phyloP scores from a whole-genome alignment of 2,329 filamentous ascomycete species.

The Lanzia echinophila region DNA sequence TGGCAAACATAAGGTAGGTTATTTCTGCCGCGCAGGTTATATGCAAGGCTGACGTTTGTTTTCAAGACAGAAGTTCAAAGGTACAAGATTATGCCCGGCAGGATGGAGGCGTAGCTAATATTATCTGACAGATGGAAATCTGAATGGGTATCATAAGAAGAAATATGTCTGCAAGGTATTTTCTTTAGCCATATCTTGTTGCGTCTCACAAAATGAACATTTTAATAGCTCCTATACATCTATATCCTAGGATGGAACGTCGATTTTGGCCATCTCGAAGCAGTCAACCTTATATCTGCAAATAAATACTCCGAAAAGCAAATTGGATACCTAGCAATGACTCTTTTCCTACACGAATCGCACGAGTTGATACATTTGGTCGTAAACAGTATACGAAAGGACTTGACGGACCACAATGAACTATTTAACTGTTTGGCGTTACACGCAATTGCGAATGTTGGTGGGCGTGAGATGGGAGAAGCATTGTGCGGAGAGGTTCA shows the following conservation, averaged over 20 bases:
- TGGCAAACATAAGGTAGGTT: conserved; percentile 84
- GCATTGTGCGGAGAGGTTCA: conserved; percentile 89
- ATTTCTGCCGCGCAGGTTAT: conserved; percentile 3
- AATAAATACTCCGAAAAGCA: conserved; percentile 99
- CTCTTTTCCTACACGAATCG: conserved; percentile 91
- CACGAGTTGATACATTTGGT: conserved; percentile 94
- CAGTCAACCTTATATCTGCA: conserved; percentile 93
- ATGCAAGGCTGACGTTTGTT: conserved; percentile 19
- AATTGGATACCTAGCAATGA: conserved; percentile 97
- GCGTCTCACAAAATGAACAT: neutral
- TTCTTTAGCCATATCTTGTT: neutral
- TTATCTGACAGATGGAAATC: conserved; percentile 58
- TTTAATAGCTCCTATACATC: conserved; percentile 72
- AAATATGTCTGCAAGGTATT: conserved; percentile 97
- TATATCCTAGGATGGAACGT: conserved; percentile 99
- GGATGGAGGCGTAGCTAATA: conserved; percentile 15
- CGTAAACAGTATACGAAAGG: conserved; percentile 97
- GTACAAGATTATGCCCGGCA: conserved; percentile 31
- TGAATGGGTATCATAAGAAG: conserved; percentile 98
- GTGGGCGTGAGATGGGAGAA: conserved; percentile 94
- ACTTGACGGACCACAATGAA: conserved; percentile 90
- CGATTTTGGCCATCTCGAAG: conserved; percentile 96
- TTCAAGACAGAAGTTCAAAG: conserved; percentile 85
- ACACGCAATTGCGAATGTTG: conserved; percentile 97
- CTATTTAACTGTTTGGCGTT: conserved; percentile 94